Evolutionary conservation across 75 land plant genomes (phyloP).

Genomic region (Ceratopteris richardii): DNA sequence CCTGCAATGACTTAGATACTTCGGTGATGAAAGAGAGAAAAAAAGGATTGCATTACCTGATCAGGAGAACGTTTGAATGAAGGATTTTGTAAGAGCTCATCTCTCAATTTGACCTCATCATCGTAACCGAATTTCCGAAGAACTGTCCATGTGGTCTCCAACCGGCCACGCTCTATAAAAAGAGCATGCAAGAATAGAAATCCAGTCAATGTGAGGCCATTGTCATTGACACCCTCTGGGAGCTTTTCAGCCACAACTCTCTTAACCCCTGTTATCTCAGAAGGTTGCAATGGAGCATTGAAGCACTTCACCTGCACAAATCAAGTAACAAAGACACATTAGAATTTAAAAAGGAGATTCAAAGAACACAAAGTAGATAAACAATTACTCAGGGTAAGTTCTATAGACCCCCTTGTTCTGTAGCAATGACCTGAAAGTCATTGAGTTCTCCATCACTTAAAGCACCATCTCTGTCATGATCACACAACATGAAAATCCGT

Average conservation of each 20-base stretch:
- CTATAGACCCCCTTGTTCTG: no score
- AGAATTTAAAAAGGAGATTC: no score
- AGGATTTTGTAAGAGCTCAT: conserved; percentile 63
- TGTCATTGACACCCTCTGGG: conserved; percentile 86
- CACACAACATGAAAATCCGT: conserved; percentile 91
- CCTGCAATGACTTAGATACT: neutral
- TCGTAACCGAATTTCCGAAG: conserved; percentile 92
- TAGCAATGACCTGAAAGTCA: conserved; percentile 73
- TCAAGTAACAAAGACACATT: neutral
- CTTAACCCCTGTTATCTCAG: conserved; percentile 91
- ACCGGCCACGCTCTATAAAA: conserved; percentile 95
- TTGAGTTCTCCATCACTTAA: conserved; percentile 92
- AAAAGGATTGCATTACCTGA: conserved; percentile 46
- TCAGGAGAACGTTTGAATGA: conserved; percentile 65
- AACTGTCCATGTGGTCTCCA: conserved; percentile 98
- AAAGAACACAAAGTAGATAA: no score
- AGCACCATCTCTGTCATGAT: conserved; percentile 94
- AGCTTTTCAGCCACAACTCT: conserved; percentile 90
- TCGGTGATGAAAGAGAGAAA: conserved; percentile 2
- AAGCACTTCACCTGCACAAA: conserved; percentile 84
- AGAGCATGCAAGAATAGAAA: conserved; percentile 96
- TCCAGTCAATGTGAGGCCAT: conserved; percentile 92
- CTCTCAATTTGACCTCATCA: conserved; percentile 78
- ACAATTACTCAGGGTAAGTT: no score
- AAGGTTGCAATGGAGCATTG: conserved; percentile 90